phyloP scores from a whole-genome alignment of 805 yeast genomes.

The Yamadazyma ubonensis region DNA sequence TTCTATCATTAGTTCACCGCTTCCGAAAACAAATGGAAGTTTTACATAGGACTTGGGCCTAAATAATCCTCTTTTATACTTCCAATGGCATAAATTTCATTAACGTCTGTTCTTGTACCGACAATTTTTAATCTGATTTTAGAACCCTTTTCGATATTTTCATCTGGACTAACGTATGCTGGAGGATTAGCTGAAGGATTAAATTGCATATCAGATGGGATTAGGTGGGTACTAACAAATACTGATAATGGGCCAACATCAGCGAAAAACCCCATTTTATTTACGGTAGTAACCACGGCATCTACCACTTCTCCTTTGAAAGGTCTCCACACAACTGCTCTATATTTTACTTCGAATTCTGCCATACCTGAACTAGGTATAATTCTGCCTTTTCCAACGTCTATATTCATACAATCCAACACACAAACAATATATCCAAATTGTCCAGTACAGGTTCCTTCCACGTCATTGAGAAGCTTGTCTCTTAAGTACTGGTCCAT shows the following conservation, averaged over 20 bases:
- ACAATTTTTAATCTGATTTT: slow-evolving; percentile 92
- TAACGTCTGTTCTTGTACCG: slow-evolving; percentile 96
- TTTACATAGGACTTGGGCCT: slow-evolving; percentile 61
- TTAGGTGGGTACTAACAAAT: slow-evolving; percentile 90
- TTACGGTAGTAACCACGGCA: slow-evolving; percentile 91
- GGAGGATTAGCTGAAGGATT: slow-evolving; percentile 97
- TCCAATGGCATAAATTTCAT: slow-evolving; percentile 96
- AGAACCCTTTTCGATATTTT: slow-evolving; percentile 90
- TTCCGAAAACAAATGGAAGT: background rate
- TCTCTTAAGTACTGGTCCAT: slow-evolving; percentile 92
- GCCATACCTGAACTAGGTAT: slow-evolving; percentile 93
- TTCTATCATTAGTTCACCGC: background rate
- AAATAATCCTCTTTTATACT: slow-evolving; percentile 96
- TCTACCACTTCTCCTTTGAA: slow-evolving; percentile 99
- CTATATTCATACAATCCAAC: slow-evolving; percentile 88
- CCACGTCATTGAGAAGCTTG: slow-evolving; percentile 90
- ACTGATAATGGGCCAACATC: slow-evolving; percentile 97
- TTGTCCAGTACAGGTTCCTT: slow-evolving; percentile 98
- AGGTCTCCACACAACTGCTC: slow-evolving; percentile 98
- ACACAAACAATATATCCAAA: slow-evolving; percentile 97
- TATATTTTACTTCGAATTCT: slow-evolving; percentile 91
- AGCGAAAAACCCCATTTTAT: slow-evolving; percentile 93
- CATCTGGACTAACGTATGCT: slow-evolving; percentile 95
- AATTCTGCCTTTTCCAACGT: slow-evolving; percentile 91
- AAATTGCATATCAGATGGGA: slow-evolving; percentile 90